Evolutionary conservation across 73 alveolate genomes (phyloP).

Genomic region (Paramecium bursaria): DNA sequence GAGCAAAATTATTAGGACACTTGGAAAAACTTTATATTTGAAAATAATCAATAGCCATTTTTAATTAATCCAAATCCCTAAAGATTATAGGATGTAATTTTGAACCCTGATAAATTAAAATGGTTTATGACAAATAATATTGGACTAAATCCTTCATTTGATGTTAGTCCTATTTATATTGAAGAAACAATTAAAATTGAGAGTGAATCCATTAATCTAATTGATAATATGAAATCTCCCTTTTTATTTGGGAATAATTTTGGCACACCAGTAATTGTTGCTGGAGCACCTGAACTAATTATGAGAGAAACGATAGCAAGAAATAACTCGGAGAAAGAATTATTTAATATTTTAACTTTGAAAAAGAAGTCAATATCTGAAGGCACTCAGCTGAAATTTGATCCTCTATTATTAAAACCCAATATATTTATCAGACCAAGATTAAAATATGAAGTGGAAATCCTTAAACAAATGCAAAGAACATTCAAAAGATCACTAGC

Average conservation of each 20-base stretch:
- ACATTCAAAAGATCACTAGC: neutral
- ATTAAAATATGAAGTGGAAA: slow-evolving; percentile 12
- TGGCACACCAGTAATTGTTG: neutral
- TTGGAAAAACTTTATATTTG: slow-evolving; percentile 27
- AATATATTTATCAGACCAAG: slow-evolving; percentile 26
- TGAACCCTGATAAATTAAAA: neutral
- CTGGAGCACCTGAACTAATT: slow-evolving; percentile 48
- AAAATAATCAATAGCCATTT: neutral
- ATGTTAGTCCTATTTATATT: neutral
- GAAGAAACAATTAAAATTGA: neutral
- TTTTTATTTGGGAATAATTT: slow-evolving; percentile 16
- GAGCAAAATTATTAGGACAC: slow-evolving; percentile 1
- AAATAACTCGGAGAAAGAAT: neutral
- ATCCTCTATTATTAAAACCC: slow-evolving; percentile 17
- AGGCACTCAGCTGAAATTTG: slow-evolving; percentile 4
- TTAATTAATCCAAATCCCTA: slow-evolving; percentile 23
- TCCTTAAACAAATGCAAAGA: neutral
- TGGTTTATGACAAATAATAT: slow-evolving; percentile 37
- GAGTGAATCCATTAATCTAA: neutral
- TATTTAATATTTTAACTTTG: neutral
- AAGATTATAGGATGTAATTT: neutral
- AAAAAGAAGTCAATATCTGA: neutral
- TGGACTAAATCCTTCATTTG: neutral
- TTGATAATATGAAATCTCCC: slow-evolving; percentile 42
- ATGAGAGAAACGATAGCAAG: neutral